Percentiles rank a stretch among this genome's conserved stretches.
These are phyloP conservation scores for Fusarium longipes DNA, from an alignment of 2,329 filamentous ascomycete species.

Conservation along the genomic window DNA sequence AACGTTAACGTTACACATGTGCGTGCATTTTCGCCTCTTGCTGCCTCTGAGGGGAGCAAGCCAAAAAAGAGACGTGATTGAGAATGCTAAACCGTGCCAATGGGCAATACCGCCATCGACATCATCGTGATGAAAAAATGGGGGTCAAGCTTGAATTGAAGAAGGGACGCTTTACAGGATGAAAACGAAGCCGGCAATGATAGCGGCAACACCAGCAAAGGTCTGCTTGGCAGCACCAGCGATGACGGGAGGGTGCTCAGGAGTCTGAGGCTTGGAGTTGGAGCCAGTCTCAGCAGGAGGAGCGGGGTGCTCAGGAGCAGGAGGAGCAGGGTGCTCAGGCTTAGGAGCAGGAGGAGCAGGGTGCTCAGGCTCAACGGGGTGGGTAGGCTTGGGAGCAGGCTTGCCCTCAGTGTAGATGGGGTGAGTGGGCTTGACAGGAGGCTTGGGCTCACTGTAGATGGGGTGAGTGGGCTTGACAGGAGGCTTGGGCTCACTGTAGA, in stretches of 20 bases:
- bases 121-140: neutral
- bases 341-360: neutral
- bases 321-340: neutral
- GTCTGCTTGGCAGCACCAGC: constrained; percentile 44
- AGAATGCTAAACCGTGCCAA: constrained; percentile 7
- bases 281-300: constrained; percentile 6
- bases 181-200: constrained; percentile 44
- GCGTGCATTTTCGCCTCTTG: constrained; percentile 15
- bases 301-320: neutral
- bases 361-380: constrained; percentile 4
- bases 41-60: neutral
- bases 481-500: constrained; percentile 5
- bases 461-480: neutral
- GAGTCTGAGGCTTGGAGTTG: constrained; percentile 16
- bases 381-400: neutral
- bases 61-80: constrained; percentile 16
- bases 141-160: neutral
- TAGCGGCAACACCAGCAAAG: constrained; percentile 38
- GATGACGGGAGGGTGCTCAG: constrained; percentile 34
- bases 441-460: neutral
- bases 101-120: constrained; percentile 1
- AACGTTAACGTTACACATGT: constrained; percentile 40
- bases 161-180: constrained; percentile 39
- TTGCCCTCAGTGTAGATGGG: constrained; percentile 6
- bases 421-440: neutral